Percentiles rank a stretch among this genome's conserved stretches.
Evolutionary conservation across 2,329 filamentous ascomycete species (phyloP).

Genomic region (Spiromastix sp.): DNA sequence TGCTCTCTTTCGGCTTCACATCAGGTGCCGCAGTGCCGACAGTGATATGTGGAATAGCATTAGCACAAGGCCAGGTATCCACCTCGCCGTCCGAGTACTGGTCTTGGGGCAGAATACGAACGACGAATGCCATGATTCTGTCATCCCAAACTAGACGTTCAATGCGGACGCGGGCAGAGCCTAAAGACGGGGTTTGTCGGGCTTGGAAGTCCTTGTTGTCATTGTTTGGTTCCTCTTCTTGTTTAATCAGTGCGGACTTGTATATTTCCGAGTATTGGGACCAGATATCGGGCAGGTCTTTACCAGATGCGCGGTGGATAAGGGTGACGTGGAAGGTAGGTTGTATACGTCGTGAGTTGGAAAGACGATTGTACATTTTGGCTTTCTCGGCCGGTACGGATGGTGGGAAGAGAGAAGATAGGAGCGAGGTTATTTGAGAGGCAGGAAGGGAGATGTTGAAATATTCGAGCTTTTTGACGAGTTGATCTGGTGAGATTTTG

Average conservation of each 20-base stretch:
- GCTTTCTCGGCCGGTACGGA: conserved; percentile 42
- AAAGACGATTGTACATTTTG: conserved; percentile 66
- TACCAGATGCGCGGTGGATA: conserved; percentile 62
- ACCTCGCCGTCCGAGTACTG: conserved; percentile 14
- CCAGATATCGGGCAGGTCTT: conserved; percentile 62
- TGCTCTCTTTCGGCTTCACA: conserved; percentile 92
- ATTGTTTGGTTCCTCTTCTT: conserved; percentile 15
- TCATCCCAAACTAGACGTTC: conserved; percentile 70
- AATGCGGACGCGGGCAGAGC: conserved; percentile 39
- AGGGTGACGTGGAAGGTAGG: conserved; percentile 87
- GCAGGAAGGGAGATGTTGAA: conserved; percentile 49
- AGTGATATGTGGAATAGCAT: conserved; percentile 76
- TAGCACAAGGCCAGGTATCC: conserved; percentile 57
- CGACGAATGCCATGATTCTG: conserved; percentile 84
- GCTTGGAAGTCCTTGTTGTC: conserved; percentile 15
- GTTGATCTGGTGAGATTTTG: conserved; percentile 19
- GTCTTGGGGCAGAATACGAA: conserved; percentile 50
- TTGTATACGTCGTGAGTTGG: conserved; percentile 65
- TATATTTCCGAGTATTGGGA: conserved; percentile 57
- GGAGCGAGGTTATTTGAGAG: conserved; percentile 42
- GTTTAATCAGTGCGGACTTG: conserved; percentile 22
- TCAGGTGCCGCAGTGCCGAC: conserved; percentile 64
- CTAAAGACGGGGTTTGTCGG: conserved; percentile 22
- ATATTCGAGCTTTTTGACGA: conserved; percentile 53
- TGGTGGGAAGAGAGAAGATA: conserved; percentile 59